Conservation (phyloP, 345 rosid genomes). For the Syzygium jambos region DNA sequence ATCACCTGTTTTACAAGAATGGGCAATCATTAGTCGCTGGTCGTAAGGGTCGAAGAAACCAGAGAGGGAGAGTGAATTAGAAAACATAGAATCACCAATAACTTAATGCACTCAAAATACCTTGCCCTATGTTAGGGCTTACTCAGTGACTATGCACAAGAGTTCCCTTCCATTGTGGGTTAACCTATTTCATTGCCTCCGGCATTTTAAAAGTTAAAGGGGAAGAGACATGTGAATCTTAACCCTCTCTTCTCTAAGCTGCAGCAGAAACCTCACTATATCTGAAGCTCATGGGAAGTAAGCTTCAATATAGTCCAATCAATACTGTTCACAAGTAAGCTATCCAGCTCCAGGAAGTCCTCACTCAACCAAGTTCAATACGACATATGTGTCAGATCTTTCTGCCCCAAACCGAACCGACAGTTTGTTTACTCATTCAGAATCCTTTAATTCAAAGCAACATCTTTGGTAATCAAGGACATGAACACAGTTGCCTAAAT, state of each 20-base stretch:
- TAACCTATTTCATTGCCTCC: neutral
- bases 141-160: neutral
- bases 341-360: neutral
- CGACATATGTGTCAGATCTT: neutral
- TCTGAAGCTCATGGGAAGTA: neutral
- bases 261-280: neutral
- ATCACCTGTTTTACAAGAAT: conserved; percentile 45
- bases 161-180: neutral
- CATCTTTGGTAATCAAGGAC: neutral
- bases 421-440: neutral
- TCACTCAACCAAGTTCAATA: neutral
- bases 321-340: neutral
- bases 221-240: neutral
- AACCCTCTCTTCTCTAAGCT: neutral
- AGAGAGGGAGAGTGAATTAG: neutral
- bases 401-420: neutral
- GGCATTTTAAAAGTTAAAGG: neutral
- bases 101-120: neutral
- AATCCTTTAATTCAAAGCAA: neutral
- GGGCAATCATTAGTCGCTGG: neutral
- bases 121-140: neutral
- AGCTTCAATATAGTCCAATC: neutral
- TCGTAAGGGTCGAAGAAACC: neutral
- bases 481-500: neutral
- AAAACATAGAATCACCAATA: neutral